These are phyloP conservation scores for Candida dubliniensis DNA, from an alignment of 1,139 yeast genomes.

Conservation along the genomic window DNA sequence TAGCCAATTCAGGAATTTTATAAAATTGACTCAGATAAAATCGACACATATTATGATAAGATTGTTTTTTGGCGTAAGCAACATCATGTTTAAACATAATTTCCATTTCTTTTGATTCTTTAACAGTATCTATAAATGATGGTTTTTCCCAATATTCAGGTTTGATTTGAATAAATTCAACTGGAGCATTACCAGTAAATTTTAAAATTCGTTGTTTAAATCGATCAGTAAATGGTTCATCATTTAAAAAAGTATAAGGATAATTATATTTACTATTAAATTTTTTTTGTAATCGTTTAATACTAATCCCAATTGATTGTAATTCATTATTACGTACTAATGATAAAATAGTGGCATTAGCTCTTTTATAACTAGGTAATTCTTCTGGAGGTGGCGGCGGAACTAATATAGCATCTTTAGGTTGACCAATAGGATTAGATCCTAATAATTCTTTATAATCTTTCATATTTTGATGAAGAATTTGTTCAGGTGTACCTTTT, in stretches of 20 bases:
- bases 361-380: conserved; percentile 34
- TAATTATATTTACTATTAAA: conserved; percentile 72
- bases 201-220: conserved; percentile 48
- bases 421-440: conserved; percentile 40
- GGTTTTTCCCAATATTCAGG: conserved; percentile 69
- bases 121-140: conserved; percentile 44
- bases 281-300: conserved; percentile 56
- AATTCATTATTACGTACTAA: conserved; percentile 69
- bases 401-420: conserved; percentile 45
- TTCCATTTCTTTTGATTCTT: conserved; percentile 40
- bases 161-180: conserved; percentile 59
- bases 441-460: conserved; percentile 33
- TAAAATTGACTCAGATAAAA: conserved; percentile 61
- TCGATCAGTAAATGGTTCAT: conserved; percentile 57
- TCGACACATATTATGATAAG: conserved; percentile 77
- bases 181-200: conserved; percentile 46
- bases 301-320: conserved; percentile 48
- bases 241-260: conserved; percentile 81
- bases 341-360: conserved; percentile 73
- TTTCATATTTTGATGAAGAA: conserved; percentile 34
- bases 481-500: conserved; percentile 27
- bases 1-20: conserved; percentile 56
- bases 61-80: conserved; percentile 60
- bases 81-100: conserved; percentile 46
- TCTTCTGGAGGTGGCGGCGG: conserved; percentile 33